These are phyloP conservation scores for Cytospora leucostoma DNA, from an alignment of 2,329 filamentous ascomycete genomes.

Conservation along the genomic window DNA sequence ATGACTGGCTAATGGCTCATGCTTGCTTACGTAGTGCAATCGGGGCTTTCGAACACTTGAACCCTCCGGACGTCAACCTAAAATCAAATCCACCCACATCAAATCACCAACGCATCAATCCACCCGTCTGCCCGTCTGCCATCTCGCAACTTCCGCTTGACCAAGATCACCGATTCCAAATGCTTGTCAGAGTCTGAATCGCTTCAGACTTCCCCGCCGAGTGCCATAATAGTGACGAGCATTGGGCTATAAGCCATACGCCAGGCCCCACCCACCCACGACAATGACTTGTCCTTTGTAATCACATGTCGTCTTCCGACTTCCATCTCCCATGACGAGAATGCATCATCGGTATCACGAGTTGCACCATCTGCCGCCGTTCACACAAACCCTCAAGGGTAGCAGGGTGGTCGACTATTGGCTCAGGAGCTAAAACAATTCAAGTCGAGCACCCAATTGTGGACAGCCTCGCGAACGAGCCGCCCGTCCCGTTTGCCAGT, in stretches of 20 bases:
- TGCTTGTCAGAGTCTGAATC: no score
- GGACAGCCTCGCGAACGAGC: neutral
- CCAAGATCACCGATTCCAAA: no score
- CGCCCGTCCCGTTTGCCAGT: no score
- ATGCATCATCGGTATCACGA: no score
- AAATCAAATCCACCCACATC: neutral
- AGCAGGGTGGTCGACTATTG: no score
- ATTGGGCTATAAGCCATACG: constrained; percentile 6
- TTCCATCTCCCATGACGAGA: neutral
- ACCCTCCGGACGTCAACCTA: neutral
- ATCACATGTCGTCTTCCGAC: neutral
- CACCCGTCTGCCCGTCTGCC: no score
- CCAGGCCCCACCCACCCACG: neutral
- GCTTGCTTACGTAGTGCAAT: neutral
- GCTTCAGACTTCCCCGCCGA: neutral
- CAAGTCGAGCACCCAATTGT: neutral
- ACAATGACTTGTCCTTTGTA: neutral
- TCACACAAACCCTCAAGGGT: no score
- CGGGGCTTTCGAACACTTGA: neutral
- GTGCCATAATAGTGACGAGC: constrained; percentile 21
- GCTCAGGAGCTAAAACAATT: neutral
- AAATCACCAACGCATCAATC: no score
- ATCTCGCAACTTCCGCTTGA: no score
- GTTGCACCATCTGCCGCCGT: no score
- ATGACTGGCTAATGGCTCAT: neutral